phyloP scores from a whole-genome alignment of 257 asterid genomes.

The Eustoma russellianum region DNA sequence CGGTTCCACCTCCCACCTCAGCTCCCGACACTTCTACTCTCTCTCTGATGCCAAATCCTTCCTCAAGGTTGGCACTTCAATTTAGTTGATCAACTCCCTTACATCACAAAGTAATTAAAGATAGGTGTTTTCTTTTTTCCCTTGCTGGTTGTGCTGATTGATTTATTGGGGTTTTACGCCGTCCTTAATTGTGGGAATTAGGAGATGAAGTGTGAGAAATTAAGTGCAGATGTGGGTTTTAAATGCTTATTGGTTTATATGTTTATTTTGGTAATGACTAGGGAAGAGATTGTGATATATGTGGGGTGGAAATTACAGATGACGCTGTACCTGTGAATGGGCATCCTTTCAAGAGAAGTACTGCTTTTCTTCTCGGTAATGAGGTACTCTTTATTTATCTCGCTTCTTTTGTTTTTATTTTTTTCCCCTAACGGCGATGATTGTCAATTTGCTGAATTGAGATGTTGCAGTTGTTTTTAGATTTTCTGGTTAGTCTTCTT shows the following conservation, averaged over 20 bases:
- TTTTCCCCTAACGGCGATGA: not conserved
- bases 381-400: conserved; percentile 45
- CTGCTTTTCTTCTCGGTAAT: conserved; percentile 94
- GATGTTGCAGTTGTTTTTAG: not conserved
- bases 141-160: not conserved
- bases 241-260: conserved; percentile 1
- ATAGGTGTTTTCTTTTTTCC: not conserved
- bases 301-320: conserved; percentile 95
- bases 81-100: not conserved
- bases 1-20: conserved; percentile 79
- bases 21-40: conserved; percentile 77
- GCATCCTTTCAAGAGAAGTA: conserved; percentile 85
- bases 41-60: conserved; percentile 59
- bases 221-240: not conserved
- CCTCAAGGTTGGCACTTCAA: conserved; percentile 46
- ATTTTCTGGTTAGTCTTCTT: too few species aligned
- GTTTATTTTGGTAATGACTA: conserved; percentile 13
- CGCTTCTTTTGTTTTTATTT: not conserved
- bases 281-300: conserved; percentile 89
- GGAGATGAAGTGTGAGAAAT: not conserved
- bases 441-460: not conserved
- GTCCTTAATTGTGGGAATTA: not conserved
- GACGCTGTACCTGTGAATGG: conserved; percentile 57
- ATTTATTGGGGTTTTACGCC: not conserved
- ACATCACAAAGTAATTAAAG: not conserved